Conservation (phyloP, 73 alveolate species). For the Paramecium primaurelia region DNA sequence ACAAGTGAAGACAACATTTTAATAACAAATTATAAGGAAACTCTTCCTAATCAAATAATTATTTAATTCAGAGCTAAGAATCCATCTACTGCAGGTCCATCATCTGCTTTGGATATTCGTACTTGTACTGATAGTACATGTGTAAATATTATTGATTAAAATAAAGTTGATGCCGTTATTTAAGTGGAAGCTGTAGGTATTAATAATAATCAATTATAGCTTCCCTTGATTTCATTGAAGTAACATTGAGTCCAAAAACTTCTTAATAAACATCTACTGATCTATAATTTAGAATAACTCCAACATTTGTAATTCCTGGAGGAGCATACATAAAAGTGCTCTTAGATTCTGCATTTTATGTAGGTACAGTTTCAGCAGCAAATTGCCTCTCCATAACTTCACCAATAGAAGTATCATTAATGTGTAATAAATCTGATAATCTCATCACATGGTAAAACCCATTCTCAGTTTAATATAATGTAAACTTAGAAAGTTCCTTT, state of each 20-base stretch:
- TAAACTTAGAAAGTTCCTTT: too few relatives aligned
- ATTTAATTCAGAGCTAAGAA: background rate
- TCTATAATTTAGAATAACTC: background rate
- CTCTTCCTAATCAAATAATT: background rate
- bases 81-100: conserved; percentile 23
- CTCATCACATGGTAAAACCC: conserved; percentile 30
- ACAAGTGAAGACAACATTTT: background rate
- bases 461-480: background rate
- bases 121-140: conserved; percentile 15
- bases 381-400: background rate
- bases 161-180: background rate
- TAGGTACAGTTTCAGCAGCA: conserved; percentile 16
- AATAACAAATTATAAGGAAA: background rate
- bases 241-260: background rate
- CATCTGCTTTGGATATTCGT: background rate
- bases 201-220: background rate
- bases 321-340: background rate
- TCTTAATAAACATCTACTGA: background rate
- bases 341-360: background rate
- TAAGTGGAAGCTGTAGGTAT: background rate
- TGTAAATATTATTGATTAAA: conserved; percentile 5
- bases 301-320: background rate
- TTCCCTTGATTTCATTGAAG: background rate
- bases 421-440: conserved; percentile 33
- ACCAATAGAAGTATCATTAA: background rate